Evolutionary conservation across 306 rosid genomes (phyloP), one percentile per base, ranked within the genome.

Genomic region (Elaeagnus macrophylla): DNA sequence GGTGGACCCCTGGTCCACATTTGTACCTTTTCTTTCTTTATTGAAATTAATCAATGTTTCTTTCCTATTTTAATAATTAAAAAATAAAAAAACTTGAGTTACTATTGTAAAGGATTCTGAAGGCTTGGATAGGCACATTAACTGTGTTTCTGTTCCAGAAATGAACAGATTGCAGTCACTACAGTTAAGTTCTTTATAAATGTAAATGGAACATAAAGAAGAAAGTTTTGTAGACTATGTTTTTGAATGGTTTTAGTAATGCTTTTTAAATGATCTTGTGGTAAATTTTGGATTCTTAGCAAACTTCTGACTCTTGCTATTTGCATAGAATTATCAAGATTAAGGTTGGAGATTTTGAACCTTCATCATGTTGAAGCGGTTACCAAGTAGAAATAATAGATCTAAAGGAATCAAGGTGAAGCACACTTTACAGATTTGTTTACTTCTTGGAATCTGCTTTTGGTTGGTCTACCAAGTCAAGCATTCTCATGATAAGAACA

Each of bases 391-490:
- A 78, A 82, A 57, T 68, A 65, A 60, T 8, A 84, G 89, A 72
- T 57, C 96, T 59, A 87, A 82, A 84, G 85, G 95, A 42, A 39
- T 87, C 60, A 93, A 64, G 75, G 67, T 77, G 61, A 93, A 79
- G 68, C 94, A 93, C 72, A 61, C 82, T 72, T 73, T 93, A 53
- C 99, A 93, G 79, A 67, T 81, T 67, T 43, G 66, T 51, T 71
- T 93, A 59, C 72, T 93, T 74, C 77, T 93, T 8, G 95, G 95
- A 61, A 83, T 93, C 25, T 84, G 95, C 72, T 80, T 87, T 71
- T 93, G 99, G 96, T 75, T 93, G 71, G 41, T 84, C 69, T 93
- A 87, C 73, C 99, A 93, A 81, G 81, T 93, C 68, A 93, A 93
- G 80, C 99, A 75, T 67, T 80, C 93, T 67, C 89, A 79, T 62